Conservation (phyloP, 768 basidiomycete species). For the Trametes coccinea region DNA sequence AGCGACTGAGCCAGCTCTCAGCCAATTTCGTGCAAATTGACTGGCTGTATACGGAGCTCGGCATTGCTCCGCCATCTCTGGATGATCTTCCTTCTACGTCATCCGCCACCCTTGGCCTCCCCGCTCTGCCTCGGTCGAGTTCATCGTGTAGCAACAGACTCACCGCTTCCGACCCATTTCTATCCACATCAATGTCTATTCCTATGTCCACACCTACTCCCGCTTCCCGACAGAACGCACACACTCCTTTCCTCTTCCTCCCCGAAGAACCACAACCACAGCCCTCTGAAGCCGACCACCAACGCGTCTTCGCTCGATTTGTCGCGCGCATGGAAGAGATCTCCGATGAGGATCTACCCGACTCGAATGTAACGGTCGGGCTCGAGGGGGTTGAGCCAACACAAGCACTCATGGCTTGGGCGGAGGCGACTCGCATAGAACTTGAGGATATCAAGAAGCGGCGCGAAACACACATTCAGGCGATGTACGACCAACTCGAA, state of each 20-base stretch:
- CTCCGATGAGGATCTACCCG: conserved; percentile 47
- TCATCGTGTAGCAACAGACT: conserved; percentile 34
- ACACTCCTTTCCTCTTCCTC: conserved; percentile 42
- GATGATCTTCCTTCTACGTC: conserved; percentile 44
- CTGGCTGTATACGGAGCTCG: conserved; percentile 82
- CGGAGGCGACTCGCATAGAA: conserved; percentile 52
- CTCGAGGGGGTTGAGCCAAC: conserved; percentile 82
- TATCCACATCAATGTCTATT: conserved; percentile 29
- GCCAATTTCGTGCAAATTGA: conserved; percentile 73
- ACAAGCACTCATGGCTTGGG: conserved; percentile 71
- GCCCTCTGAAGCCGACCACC: conserved; percentile 47
- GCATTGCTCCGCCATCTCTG: conserved; percentile 60
- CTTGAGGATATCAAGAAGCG: conserved; percentile 73
- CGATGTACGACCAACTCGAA: conserved; percentile 92
- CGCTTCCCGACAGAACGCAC: conserved; percentile 25
- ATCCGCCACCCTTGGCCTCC: conserved; percentile 35
- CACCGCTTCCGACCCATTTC: conserved; percentile 37
- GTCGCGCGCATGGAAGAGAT: conserved; percentile 62
- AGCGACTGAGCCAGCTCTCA: conserved; percentile 66
- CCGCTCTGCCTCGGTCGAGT: conserved; percentile 32
- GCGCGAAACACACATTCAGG: conserved; percentile 84
- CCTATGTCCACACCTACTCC: conserved; percentile 41
- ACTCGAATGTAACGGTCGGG: conserved; percentile 44
- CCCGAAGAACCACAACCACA: conserved; percentile 11
- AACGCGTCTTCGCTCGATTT: conserved; percentile 62